A percentile compares a stretch with the other conserved stretches of the same genome.
Evolutionary conservation across 176 grass and related monocot species (phyloP).

Genomic region (Paspalum vaginatum): DNA sequence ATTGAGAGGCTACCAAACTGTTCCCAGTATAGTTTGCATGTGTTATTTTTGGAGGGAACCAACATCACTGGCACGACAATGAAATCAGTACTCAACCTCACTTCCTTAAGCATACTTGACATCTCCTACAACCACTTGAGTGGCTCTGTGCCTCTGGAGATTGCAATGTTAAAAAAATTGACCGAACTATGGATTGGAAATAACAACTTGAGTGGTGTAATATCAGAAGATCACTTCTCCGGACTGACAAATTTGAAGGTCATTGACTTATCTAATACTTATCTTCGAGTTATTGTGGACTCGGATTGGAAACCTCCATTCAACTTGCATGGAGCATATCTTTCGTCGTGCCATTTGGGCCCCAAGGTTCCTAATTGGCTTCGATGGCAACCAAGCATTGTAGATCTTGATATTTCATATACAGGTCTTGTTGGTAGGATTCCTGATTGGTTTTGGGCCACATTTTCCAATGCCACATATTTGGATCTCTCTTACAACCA

Average conservation of each 20-base stretch:
- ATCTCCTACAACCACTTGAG: not conserved
- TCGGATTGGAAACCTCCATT: not conserved
- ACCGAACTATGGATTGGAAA: not conserved
- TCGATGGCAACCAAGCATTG: not conserved
- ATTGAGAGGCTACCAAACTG: not conserved
- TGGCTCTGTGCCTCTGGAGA: not conserved
- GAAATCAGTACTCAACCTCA: not conserved
- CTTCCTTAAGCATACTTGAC: not conserved
- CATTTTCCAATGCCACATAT: not conserved
- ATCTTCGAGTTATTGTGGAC: not conserved
- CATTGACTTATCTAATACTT: not conserved
- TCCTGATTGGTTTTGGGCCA: not conserved
- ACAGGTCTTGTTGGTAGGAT: not conserved
- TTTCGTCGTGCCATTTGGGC: not conserved
- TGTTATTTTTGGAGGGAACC: accelerated
- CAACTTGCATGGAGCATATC: accelerated
- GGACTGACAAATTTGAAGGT: not conserved
- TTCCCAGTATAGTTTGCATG: not conserved
- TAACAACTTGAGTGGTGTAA: not conserved
- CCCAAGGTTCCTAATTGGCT: not conserved
- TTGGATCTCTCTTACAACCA: not conserved
- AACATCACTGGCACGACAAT: not conserved
- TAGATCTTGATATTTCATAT: not conserved
- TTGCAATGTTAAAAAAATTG: not conserved
- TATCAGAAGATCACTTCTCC: not conserved